These are phyloP conservation scores for Fusarium drepaniforme DNA, from an alignment of 2,329 filamentous ascomycete genomes.

Conservation along the genomic window DNA sequence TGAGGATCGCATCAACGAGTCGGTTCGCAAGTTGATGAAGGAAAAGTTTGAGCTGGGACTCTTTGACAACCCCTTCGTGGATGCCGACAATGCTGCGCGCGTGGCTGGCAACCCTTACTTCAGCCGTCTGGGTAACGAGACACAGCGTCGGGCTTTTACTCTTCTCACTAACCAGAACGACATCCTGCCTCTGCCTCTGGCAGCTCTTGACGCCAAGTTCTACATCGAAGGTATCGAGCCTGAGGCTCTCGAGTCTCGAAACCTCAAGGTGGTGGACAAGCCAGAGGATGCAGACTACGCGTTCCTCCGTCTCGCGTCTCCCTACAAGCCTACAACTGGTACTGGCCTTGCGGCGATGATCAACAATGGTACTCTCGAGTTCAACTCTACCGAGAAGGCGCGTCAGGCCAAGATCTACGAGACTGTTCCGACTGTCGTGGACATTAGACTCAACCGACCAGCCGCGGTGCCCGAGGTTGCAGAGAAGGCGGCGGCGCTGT, in stretches of 20 bases:
- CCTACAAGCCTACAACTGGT: slow-evolving; percentile 50
- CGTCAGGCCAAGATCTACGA: slow-evolving; percentile 50
- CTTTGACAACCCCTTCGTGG: slow-evolving; percentile 64
- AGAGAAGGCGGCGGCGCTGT: slow-evolving; percentile 52
- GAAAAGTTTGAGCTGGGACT: slow-evolving; percentile 66
- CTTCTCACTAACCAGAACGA: slow-evolving; percentile 43
- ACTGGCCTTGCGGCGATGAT: slow-evolving; percentile 52
- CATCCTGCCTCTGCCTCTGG: slow-evolving; percentile 34
- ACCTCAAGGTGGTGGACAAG: slow-evolving; percentile 50
- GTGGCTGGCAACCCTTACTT: slow-evolving; percentile 61
- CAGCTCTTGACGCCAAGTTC: slow-evolving; percentile 30
- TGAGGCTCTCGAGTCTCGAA: slow-evolving; percentile 31
- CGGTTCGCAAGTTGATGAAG: slow-evolving; percentile 58
- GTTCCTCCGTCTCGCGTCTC: slow-evolving; percentile 54
- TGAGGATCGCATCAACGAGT: slow-evolving; percentile 59
- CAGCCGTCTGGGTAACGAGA: slow-evolving; percentile 40
- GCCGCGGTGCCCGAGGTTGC: slow-evolving; percentile 57
- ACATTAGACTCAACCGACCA: slow-evolving; percentile 57
- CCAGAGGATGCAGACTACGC: slow-evolving; percentile 56
- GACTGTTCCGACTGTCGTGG: slow-evolving; percentile 56
- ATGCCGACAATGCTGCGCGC: slow-evolving; percentile 48
- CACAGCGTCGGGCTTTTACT: slow-evolving; percentile 45
- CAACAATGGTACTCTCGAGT: slow-evolving; percentile 57
- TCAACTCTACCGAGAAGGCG: slow-evolving; percentile 45
- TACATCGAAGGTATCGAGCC: slow-evolving; percentile 39